Evolutionary conservation across 495 filamentous ascomycete species (phyloP), one percentile per base, ranked within the genome.

Genomic region (Tetracladium setigerum): DNA sequence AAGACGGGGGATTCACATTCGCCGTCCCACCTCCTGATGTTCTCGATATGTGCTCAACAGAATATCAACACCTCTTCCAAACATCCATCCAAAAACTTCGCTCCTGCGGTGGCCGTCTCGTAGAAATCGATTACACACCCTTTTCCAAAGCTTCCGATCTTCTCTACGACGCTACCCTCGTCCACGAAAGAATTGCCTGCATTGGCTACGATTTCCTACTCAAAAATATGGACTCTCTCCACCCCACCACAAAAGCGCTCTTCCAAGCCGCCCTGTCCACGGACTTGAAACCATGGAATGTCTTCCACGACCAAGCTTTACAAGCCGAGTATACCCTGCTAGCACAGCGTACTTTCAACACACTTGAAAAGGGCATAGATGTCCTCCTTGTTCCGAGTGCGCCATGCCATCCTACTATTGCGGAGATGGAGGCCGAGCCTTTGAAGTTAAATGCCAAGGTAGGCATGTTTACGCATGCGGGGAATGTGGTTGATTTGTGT

Each of bases 401-500:
- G 31, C 78, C 79, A 6, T 72, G 62, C 31, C 80, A 83, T 55
- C 73, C 71, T 35, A 79, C 73, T 2, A 72, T 83, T 4, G 57
- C 69, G 38, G 70, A 80, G 53, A 77, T 83, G 52, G 56, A 67
- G 15, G 66, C 62, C 9, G 74, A 82, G 44, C 80, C 80, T 0
- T 58, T 85, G 33, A 47, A 15, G 15, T 62, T 69, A 44, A 85
- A 85, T 52, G 71, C 70, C 2, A 58, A 67, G 15, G 52, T 83
- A 10, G 80, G 81, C 5, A 72, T 66, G 14, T 84, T 82, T 48
- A 79, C 79, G 6, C 79, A 85, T 58, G 78, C 69, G 41, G 81
- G 68, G 4, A 84, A 85, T 52, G 79, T 84, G 39, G 61, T 84
- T 10, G 81, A 85, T 63, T 58, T 83, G 44, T 83, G 77, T 58